These are phyloP conservation scores for Scheffersomyces parashehatae DNA, from an alignment of 1,139 yeast species.

Conservation along the genomic window DNA sequence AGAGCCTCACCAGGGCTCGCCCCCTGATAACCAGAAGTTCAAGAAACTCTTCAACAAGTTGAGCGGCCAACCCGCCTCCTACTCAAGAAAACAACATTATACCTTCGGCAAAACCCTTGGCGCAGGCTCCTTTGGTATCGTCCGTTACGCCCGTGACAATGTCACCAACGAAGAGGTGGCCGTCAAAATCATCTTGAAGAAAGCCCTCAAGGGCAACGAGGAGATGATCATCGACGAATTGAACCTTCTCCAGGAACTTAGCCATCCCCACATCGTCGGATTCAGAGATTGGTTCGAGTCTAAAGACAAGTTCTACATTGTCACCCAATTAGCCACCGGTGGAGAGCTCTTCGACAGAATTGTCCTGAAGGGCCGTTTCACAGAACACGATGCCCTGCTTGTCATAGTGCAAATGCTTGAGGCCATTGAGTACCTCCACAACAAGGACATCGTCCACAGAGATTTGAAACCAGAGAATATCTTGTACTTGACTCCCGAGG, in stretches of 20 bases:
- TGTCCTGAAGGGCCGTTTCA: constrained; percentile 70
- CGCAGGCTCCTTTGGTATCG: constrained; percentile 91
- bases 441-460: constrained; percentile 77
- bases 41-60: constrained; percentile 50
- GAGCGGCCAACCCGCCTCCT: constrained; percentile 74
- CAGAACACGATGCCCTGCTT: constrained; percentile 79
- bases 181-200: constrained; percentile 79
- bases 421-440: constrained; percentile 76
- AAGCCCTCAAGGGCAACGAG: constrained; percentile 76
- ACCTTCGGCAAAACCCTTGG: constrained; percentile 80
- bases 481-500: constrained; percentile 55
- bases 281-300: constrained; percentile 90
- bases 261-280: constrained; percentile 81
- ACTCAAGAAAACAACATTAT: constrained; percentile 62
- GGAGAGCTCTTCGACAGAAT: constrained; percentile 91
- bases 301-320: constrained; percentile 72
- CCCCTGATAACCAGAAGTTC: constrained; percentile 13
- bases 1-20: not conserved
- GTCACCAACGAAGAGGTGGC: constrained; percentile 74
- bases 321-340: constrained; percentile 81
- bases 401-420: constrained; percentile 69
- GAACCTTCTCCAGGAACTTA: constrained; percentile 58
- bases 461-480: constrained; percentile 91
- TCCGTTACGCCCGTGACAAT: constrained; percentile 67
- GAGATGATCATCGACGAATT: constrained; percentile 75